A percentile compares a stretch with the other conserved stretches of the same genome.
Conservation (phyloP, 202 grass and related monocot species). For the Miscanthus sacchariflorus region DNA sequence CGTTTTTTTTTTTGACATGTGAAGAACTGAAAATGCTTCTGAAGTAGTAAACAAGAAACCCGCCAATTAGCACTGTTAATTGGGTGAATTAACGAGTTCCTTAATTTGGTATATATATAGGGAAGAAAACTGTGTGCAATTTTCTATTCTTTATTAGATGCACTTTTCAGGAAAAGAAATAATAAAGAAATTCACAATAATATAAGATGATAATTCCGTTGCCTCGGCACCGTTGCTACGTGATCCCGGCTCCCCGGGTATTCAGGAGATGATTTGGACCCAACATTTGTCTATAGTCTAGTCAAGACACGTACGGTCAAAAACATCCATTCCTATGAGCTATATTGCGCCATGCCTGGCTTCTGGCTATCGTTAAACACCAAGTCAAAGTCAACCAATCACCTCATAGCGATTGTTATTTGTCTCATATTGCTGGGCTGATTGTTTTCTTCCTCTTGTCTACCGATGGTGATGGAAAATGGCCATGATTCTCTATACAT, state of each 20-base stretch:
- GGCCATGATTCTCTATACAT: background rate
- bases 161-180: background rate
- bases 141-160: background rate
- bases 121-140: too few species aligned
- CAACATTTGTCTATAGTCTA: background rate
- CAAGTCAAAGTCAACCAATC: background rate
- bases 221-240: background rate
- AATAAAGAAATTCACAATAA: background rate
- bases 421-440: background rate
- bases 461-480: background rate
- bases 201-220: background rate
- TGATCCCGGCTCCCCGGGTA: background rate
- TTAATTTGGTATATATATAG: too few species aligned
- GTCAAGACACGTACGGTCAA: background rate
- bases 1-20: slow-evolving; percentile 25
- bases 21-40: slow-evolving; percentile 10
- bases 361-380: background rate
- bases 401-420: background rate
- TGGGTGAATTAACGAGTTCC: background rate
- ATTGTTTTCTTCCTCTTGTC: background rate
- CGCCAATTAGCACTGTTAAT: background rate
- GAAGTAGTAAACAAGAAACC: background rate
- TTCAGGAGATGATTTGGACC: background rate
- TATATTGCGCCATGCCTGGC: background rate
- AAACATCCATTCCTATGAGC: background rate